These are phyloP conservation scores for Paragyromitra xinjiangensis DNA, from an alignment of 495 filamentous ascomycete species.

Conservation along the genomic window DNA sequence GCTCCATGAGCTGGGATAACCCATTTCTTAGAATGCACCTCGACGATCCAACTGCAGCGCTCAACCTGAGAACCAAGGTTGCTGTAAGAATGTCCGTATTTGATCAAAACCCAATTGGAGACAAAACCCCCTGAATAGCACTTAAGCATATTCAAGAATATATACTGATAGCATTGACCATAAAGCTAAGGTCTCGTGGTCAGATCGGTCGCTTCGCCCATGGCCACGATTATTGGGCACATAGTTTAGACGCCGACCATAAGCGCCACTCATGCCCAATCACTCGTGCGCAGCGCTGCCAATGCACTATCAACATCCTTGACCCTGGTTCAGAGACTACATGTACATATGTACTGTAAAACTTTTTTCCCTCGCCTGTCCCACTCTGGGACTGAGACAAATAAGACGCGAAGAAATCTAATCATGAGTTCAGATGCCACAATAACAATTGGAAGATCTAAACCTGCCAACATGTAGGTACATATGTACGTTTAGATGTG, in stretches of 20 bases:
- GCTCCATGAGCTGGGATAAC: conserved; percentile 24
- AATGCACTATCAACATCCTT: conserved; percentile 35
- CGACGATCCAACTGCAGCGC: conserved; percentile 21
- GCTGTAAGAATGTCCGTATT: conserved; percentile 12
- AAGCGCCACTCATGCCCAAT: conserved; percentile 52
- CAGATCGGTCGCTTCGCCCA: conserved; percentile 23
- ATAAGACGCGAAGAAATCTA: conserved; percentile 38
- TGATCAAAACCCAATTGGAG: conserved; percentile 24
- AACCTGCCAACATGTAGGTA: conserved; percentile 21
- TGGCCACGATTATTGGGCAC: conserved; percentile 34
- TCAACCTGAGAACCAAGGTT: conserved; percentile 13
- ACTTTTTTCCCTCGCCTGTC: conserved; percentile 37
- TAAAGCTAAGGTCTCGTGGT: conserved; percentile 36
- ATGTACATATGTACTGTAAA: conserved; percentile 32
- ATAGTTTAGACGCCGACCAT: conserved; percentile 32
- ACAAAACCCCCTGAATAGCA: conserved; percentile 24
- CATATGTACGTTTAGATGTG: conserved; percentile 27
- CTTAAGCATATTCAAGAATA: conserved; percentile 11
- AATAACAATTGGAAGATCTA: conserved; percentile 33
- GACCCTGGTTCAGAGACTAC: conserved; percentile 38
- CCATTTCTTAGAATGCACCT: conserved; percentile 17
- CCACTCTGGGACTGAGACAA: conserved; percentile 42
- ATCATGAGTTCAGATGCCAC: conserved; percentile 44
- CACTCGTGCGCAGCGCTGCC: conserved; percentile 41
- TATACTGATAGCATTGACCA: conserved; percentile 23